phyloP scores from a whole-genome alignment of 179 eudicot species.

The Beta lomatogona region DNA sequence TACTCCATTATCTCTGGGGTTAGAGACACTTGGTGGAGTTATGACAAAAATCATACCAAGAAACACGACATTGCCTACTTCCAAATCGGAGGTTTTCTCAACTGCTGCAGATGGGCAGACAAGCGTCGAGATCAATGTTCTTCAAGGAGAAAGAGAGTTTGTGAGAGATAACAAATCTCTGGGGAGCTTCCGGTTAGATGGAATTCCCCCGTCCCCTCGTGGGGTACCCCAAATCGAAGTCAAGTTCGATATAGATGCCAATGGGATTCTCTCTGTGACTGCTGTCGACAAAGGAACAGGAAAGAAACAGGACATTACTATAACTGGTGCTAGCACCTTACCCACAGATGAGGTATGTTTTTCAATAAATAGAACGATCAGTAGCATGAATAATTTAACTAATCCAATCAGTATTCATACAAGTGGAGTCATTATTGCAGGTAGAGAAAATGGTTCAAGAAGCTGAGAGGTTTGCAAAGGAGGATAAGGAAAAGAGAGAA shows the following conservation, averaged over 20 bases:
- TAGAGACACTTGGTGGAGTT: constrained; percentile 65
- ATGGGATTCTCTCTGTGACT: constrained; percentile 59
- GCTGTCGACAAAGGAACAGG: constrained; percentile 61
- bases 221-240: constrained; percentile 67
- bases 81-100: constrained; percentile 62
- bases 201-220: constrained; percentile 67
- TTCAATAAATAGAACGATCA: background rate
- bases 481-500: constrained; percentile 59
- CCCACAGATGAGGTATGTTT: constrained; percentile 51
- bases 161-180: constrained; percentile 59
- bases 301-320: constrained; percentile 62
- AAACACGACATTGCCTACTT: constrained; percentile 54
- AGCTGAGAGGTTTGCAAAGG: constrained; percentile 53
- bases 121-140: constrained; percentile 61
- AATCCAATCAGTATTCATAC: background rate
- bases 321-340: constrained; percentile 63
- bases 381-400: background rate
- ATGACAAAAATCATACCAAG: constrained; percentile 64
- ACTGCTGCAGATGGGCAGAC: constrained; percentile 69
- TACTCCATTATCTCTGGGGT: constrained; percentile 52
- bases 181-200: constrained; percentile 57
- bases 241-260: constrained; percentile 58
- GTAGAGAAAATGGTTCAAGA: constrained; percentile 61
- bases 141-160: constrained; percentile 67
- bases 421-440: constrained; percentile 26